These are phyloP conservation scores for Misopates orontium DNA, from an alignment of 257 asterid genomes.

Conservation along the genomic window DNA sequence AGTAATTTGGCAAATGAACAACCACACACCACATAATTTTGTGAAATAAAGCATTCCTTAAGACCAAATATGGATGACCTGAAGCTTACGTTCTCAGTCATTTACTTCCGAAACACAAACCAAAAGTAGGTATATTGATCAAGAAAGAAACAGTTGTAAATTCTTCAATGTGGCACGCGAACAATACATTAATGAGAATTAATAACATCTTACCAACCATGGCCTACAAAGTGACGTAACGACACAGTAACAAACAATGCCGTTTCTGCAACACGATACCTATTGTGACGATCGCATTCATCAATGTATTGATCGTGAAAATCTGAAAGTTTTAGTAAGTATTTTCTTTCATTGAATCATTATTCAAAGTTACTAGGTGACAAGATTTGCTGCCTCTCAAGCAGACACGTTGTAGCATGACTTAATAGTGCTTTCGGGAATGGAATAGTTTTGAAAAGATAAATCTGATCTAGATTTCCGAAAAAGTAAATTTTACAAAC, in stretches of 20 bases:
- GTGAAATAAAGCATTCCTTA: no score
- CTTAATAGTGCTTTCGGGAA: slow-evolving; percentile 11
- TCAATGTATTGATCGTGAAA: not conserved
- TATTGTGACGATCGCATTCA: slow-evolving; percentile 19
- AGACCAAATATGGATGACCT: no score
- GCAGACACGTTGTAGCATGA: not conserved
- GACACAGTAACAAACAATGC: not conserved
- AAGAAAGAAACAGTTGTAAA: not conserved
- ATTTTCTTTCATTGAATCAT: slow-evolving; percentile 5
- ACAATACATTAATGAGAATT: not conserved
- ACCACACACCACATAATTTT: no score
- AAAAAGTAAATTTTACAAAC: slow-evolving; percentile 2
- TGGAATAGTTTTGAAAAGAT: slow-evolving; percentile 11
- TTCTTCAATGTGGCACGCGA: not conserved
- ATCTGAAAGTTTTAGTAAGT: not conserved
- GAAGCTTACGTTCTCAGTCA: not conserved
- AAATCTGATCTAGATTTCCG: slow-evolving; percentile 4
- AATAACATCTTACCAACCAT: not conserved
- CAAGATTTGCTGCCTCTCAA: no score
- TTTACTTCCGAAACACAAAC: not conserved
- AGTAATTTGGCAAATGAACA: no score
- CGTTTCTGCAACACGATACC: not conserved
- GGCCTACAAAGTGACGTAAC: not conserved
- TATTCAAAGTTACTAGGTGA: not conserved
- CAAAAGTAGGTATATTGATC: not conserved